phyloP scores from a whole-genome alignment of 441 rosid genomes.

The Macaranga tanarius region DNA sequence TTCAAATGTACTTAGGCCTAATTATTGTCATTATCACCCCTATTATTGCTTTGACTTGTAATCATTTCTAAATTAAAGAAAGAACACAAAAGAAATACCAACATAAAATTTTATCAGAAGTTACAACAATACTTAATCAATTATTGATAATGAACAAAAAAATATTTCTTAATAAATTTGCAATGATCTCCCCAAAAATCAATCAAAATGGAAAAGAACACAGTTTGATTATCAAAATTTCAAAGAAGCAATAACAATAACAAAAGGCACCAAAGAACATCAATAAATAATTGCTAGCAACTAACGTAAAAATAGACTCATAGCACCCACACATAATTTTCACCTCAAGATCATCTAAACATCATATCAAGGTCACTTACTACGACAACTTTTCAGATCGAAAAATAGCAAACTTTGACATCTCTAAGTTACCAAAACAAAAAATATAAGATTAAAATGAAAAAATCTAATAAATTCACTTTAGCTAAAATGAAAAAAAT shows the following conservation, averaged over 20 bases:
- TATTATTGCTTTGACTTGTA: no score
- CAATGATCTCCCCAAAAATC: neutral
- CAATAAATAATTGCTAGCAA: neutral
- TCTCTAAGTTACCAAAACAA: no score
- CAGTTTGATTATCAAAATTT: neutral
- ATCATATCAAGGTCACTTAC: slow-evolving; percentile 25
- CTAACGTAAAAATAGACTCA: neutral
- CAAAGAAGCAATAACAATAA: neutral
- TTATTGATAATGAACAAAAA: neutral
- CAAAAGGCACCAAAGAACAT: neutral
- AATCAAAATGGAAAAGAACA: neutral
- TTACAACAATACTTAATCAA: neutral
- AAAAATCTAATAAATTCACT: no score
- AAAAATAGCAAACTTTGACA: slow-evolving; percentile 31
- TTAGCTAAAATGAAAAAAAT: no score
- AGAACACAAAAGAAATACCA: no score
- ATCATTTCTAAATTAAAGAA: no score
- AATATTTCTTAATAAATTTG: neutral
- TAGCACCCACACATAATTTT: neutral
- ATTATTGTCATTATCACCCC: no score
- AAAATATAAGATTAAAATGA: no score
- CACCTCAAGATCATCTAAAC: slow-evolving; percentile 8
- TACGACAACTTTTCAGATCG: slow-evolving; percentile 54
- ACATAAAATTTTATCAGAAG: neutral
- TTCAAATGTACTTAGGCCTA: no score